phyloP scores from a whole-genome alignment of 768 basidiomycete species.

The Serpula lacrymans region DNA sequence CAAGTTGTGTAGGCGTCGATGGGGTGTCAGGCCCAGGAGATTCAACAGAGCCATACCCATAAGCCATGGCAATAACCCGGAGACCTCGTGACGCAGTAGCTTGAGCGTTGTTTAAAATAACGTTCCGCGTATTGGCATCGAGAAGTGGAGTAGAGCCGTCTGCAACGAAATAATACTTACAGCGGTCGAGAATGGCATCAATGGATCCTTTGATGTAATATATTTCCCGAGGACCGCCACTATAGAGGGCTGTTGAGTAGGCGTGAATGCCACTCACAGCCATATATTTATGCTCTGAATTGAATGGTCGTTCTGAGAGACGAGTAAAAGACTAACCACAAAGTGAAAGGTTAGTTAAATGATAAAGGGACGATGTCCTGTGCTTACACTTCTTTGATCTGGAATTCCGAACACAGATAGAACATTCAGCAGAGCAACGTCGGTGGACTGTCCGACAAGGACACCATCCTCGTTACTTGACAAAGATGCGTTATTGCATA shows the following conservation, averaged over 20 bases:
- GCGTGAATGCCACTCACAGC: slow-evolving; percentile 74
- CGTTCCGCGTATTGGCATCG: slow-evolving; percentile 61
- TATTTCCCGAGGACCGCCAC: slow-evolving; percentile 54
- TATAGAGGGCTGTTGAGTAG: slow-evolving; percentile 24
- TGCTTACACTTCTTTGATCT: slow-evolving; percentile 69
- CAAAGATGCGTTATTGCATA: slow-evolving; percentile 86
- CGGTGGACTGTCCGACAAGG: slow-evolving; percentile 86
- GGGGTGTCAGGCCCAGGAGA: slow-evolving; percentile 19
- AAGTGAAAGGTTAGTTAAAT: slow-evolving; percentile 5
- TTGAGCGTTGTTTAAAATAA: slow-evolving; percentile 70
- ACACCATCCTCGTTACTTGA: slow-evolving; percentile 63
- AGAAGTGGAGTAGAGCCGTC: slow-evolving; percentile 85
- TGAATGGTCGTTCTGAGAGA: slow-evolving; percentile 83
- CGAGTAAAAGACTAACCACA: slow-evolving; percentile 62
- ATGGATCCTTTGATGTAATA: slow-evolving; percentile 93
- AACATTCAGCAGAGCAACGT: slow-evolving; percentile 87
- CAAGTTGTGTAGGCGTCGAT: slow-evolving; percentile 10
- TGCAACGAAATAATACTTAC: slow-evolving; percentile 85
- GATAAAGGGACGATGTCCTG: background rate
- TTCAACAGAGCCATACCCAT: slow-evolving; percentile 66
- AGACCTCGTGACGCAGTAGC: slow-evolving; percentile 72
- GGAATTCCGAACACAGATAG: slow-evolving; percentile 60
- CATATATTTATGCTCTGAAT: slow-evolving; percentile 93
- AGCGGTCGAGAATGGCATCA: slow-evolving; percentile 80
- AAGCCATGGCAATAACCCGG: slow-evolving; percentile 90